Base-by-base conservation (phyloP, 441 rosid genomes). In the Eruca vesicaria region DNA sequence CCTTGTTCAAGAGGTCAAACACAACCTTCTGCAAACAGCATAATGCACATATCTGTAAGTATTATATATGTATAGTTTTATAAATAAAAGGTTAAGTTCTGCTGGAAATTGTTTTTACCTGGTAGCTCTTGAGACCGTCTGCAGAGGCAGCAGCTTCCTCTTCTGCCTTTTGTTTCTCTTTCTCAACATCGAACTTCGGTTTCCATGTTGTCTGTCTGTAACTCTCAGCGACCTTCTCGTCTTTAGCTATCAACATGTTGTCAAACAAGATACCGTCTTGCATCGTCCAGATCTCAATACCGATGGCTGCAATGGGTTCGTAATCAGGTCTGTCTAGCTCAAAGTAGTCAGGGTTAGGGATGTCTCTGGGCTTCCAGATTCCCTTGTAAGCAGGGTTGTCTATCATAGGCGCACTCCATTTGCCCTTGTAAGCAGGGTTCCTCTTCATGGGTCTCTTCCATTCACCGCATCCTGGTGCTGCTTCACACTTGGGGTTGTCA, bases 251-350 rank as follows among this genome's bases (percentile, higher is more conserved):
- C 95, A 95, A 79, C 36, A 95, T 80, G 80, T 93, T 91, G 82
- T 90, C 99, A 68, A 95, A 95, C 85, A 93, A 79, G 48, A 95
- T 86, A 43, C 99, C 99, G 60, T 95, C 96, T 82, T 93, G 97
- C 99, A 95, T 93, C 38, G 99, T 95, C 99, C 99, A 95, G 71
- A 95, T 95, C 89, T 95, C 99, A 48, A 95, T 90, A 33, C 99
- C 99, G 36, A 95, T 52, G 48, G 95, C 99, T 71, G 98, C 90
- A 52, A 95, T 90, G 64, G 97, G 92, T 82, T 95, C 98, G 66
- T 80, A 91, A 69, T 93, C 73, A 0, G 99, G 98, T 45, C 71
- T 83, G 67, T 93, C 91, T 52, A 95, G 89, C 88, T 93, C 97
- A 58, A 93, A 90, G 84, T 85, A 95, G 68, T 68, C 62, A 5